phyloP scores from a whole-genome alignment of 805 yeast genomes.

The Lipomyces mesembrius region DNA sequence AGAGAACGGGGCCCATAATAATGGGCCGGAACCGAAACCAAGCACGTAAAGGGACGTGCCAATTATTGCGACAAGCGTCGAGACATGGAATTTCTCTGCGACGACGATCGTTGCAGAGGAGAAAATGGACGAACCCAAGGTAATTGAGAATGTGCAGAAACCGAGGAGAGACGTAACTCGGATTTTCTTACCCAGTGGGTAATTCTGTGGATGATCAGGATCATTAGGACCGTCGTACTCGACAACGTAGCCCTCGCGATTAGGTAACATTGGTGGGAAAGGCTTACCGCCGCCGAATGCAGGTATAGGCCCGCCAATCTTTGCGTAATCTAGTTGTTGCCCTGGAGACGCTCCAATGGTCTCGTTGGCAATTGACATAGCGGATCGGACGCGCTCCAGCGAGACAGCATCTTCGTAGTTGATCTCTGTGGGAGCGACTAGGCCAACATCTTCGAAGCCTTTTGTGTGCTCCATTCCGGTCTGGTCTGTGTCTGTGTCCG shows the following conservation, averaged over 20 bases:
- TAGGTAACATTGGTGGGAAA: slow-evolving; percentile 66
- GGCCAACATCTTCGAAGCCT: slow-evolving; percentile 24
- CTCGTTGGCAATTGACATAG: slow-evolving; percentile 27
- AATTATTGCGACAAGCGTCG: slow-evolving; percentile 69
- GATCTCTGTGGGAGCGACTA: slow-evolving; percentile 17
- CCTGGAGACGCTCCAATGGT: slow-evolving; percentile 21
- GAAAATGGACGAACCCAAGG: slow-evolving; percentile 85
- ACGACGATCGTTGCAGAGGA: slow-evolving; percentile 59
- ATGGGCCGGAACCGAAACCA: slow-evolving; percentile 93
- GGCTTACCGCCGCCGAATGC: slow-evolving; percentile 70
- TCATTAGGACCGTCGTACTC: slow-evolving; percentile 79
- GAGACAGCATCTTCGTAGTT: slow-evolving; percentile 17
- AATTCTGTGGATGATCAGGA: slow-evolving; percentile 80
- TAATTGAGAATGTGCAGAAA: slow-evolving; percentile 55
- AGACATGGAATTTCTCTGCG: slow-evolving; percentile 60
- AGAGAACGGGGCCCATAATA: slow-evolving; percentile 88
- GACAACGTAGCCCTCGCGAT: slow-evolving; percentile 62
- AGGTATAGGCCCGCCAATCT: slow-evolving; percentile 43
- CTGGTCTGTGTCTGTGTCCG: not conserved
- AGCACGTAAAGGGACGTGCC: slow-evolving; percentile 82
- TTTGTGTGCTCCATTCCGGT: slow-evolving; percentile 12
- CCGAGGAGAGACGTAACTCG: slow-evolving; percentile 54
- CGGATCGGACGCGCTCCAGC: slow-evolving; percentile 27
- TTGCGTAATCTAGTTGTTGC: slow-evolving; percentile 12
- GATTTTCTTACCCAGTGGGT: slow-evolving; percentile 59